Evolutionary conservation across 768 basidiomycete species (phyloP), one percentile per base, ranked within the genome.

Genomic region (Roridomyces roridus): DNA sequence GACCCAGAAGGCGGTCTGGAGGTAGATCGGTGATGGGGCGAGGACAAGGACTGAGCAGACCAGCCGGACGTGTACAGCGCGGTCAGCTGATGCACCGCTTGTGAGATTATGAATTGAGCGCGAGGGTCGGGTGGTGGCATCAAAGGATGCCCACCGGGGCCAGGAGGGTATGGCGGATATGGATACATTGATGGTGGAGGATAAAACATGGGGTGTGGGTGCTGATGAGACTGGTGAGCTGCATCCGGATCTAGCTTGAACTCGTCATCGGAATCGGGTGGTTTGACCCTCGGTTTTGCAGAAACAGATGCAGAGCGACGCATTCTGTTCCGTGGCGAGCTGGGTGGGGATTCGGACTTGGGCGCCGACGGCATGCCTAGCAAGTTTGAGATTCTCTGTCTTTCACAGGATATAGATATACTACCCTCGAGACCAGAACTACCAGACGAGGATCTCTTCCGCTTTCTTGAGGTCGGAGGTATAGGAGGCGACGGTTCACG

Each of bases 51-150:
- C 15, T 62, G 55, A 26, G 65, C 65, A 23, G 68, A 12, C 51
- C 51, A 59, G 29, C 51, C 41, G 2, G 42, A 23, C 18, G 52
- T 40, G 23, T 40, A 69, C 21, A 77, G 59, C 6, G 74, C 73
- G 4, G 75, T 74, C 17, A 80, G 66, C 48, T 79, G 79, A 12
- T 78, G 77, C 74, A 80, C 74, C 15, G 77, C 76, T 39, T 76
- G 75, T 1, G 75, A 65, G 36, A 81, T 72, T 39, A 81, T 75
- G 29, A 72, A 69, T 48, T 80, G 77, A 1, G 76, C 75, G 15
- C 73, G 75, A 7, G 74, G 73, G 57, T 80, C 75, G 12, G 71
- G 73, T 25, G 77, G 70, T 28, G 74, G 75, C 36, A 67, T 56
- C 5, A 65, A 59, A 6, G 71, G 62, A 9, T 68, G 68, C 37